phyloP scores from a whole-genome alignment of 768 basidiomycete genomes.

The Pisolithus albus region DNA sequence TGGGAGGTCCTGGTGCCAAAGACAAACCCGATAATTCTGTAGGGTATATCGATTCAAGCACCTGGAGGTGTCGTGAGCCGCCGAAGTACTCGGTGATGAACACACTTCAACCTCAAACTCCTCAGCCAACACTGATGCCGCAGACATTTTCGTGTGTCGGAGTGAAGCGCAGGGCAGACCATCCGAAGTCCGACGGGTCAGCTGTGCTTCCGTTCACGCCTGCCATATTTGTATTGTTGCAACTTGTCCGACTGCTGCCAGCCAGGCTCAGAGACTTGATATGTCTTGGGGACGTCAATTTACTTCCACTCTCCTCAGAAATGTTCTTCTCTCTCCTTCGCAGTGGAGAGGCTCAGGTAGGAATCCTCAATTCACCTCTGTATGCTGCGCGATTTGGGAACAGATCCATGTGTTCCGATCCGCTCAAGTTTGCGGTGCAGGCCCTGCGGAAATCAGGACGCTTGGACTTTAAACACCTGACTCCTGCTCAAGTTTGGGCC shows the following conservation, averaged over 20 bases:
- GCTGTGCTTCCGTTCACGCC: background rate
- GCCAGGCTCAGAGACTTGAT: too few species aligned
- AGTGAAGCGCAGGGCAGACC: background rate
- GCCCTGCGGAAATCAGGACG: slow-evolving; percentile 11
- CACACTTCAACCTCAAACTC: slow-evolving; percentile 72
- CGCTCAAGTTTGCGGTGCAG: background rate
- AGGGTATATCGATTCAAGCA: slow-evolving; percentile 93
- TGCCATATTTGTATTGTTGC: slow-evolving; percentile 6
- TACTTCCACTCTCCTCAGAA: slow-evolving; percentile 9
- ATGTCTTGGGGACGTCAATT: slow-evolving; percentile 19
- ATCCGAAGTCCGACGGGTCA: slow-evolving; percentile 21
- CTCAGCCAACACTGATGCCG: slow-evolving; percentile 62
- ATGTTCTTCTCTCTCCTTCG: background rate
- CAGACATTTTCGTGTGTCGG: slow-evolving; percentile 41
- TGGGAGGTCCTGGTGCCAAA: slow-evolving; percentile 24
- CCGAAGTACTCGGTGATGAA: slow-evolving; percentile 2
- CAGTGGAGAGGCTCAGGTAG: background rate
- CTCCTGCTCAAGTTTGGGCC: slow-evolving; percentile 34
- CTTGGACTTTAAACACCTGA: slow-evolving; percentile 10
- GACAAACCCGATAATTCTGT: slow-evolving; percentile 87
- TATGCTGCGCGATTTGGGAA: background rate
- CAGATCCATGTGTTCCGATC: background rate
- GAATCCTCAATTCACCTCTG: background rate
- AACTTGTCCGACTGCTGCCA: background rate
- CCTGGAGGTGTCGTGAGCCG: slow-evolving; percentile 39